Percentiles rank a stretch among this genome's conserved stretches.
Evolutionary conservation across 1,284 basidiomycete species (phyloP).

Genomic region (Apiotrichum domesticum): DNA sequence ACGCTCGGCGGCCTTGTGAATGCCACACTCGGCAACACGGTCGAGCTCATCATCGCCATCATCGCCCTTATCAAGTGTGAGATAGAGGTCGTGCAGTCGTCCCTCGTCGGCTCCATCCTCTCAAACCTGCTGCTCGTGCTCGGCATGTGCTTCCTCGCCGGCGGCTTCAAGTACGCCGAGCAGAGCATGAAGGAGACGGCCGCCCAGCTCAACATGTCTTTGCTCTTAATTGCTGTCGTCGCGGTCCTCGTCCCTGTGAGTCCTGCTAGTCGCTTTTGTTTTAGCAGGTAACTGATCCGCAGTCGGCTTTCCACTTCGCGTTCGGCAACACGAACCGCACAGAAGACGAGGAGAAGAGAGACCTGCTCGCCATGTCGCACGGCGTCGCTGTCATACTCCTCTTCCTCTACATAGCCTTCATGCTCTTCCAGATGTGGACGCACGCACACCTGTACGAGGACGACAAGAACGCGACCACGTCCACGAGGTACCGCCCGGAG

Average conservation of each 20-base stretch:
- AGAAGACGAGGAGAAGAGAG: slow-evolving; percentile 44
- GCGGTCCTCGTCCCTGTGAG: slow-evolving; percentile 46
- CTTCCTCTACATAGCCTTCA: slow-evolving; percentile 61
- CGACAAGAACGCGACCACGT: slow-evolving; percentile 20
- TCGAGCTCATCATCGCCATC: slow-evolving; percentile 73
- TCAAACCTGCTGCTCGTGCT: slow-evolving; percentile 82
- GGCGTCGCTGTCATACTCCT: slow-evolving; percentile 77
- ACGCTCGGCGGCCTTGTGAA: slow-evolving; percentile 80
- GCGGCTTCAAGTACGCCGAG: slow-evolving; percentile 45
- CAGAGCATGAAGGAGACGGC: slow-evolving; percentile 46
- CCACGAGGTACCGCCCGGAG: slow-evolving; percentile 37
- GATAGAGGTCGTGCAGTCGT: slow-evolving; percentile 80
- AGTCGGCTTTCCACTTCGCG: slow-evolving; percentile 49
- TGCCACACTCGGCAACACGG: slow-evolving; percentile 57
- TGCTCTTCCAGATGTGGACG: slow-evolving; percentile 79
- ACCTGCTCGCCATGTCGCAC: slow-evolving; percentile 67
- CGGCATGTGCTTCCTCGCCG: slow-evolving; percentile 57
- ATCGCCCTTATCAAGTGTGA: slow-evolving; percentile 76
- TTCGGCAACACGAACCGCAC: slow-evolving; percentile 33
- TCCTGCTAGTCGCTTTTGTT: not conserved
- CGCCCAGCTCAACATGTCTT: slow-evolving; percentile 49
- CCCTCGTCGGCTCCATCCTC: slow-evolving; percentile 57
- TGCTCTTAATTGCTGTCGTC: slow-evolving; percentile 51
- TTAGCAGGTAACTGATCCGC: too few relatives aligned
- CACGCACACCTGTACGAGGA: slow-evolving; percentile 65